Conservation (phyloP, 345 rosid species). For the Orychophragmus violaceus region DNA sequence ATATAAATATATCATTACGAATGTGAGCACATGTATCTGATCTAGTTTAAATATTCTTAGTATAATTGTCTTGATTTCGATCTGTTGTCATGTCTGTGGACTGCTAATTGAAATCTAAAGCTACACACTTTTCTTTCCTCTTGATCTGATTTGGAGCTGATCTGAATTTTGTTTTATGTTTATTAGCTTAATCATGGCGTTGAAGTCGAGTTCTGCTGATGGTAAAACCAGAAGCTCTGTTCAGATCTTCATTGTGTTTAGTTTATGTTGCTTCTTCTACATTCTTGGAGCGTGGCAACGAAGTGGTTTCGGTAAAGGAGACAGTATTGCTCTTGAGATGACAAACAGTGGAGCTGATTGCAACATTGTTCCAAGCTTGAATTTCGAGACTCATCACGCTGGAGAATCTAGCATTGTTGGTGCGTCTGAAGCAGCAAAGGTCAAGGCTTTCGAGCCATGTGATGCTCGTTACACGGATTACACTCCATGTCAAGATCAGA, state of each 20-base stretch:
- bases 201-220: constrained; percentile 63
- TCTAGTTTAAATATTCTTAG: background rate
- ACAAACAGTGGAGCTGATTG: constrained; percentile 80
- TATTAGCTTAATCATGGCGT: constrained; percentile 57
- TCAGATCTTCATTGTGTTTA: constrained; percentile 71
- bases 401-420: constrained; percentile 47
- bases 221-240: constrained; percentile 81
- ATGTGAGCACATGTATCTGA: constrained; percentile 9
- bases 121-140: background rate
- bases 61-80: constrained; percentile 12
- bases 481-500: constrained; percentile 98
- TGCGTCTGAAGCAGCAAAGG: constrained; percentile 49
- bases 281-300: constrained; percentile 95
- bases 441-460: constrained; percentile 65
- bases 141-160: constrained; percentile 10
- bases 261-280: constrained; percentile 87
- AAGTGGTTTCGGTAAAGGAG: constrained; percentile 97
- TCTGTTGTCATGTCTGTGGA: background rate
- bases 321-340: constrained; percentile 79
- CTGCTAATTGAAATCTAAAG: background rate
- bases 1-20: background rate
- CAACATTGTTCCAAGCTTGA: constrained; percentile 60
- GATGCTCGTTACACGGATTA: constrained; percentile 60
- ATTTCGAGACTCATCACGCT: constrained; percentile 88
- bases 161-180: background rate